Conservation (phyloP, 2,329 filamentous ascomycete genomes). For the Trichoderma sp. region DNA sequence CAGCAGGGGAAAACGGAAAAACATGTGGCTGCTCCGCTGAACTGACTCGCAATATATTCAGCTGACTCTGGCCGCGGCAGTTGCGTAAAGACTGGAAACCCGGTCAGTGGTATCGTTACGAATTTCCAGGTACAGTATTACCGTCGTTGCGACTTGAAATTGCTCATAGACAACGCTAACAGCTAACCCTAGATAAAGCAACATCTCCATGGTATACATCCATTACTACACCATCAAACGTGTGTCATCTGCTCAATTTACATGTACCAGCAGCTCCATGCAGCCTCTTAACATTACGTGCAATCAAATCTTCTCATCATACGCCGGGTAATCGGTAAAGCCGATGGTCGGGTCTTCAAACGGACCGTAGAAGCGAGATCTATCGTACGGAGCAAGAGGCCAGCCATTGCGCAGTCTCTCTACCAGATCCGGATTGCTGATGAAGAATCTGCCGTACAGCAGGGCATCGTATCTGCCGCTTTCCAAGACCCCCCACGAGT, state of each 20-base stretch:
- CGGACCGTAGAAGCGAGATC: conserved; percentile 44
- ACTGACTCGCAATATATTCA: not conserved
- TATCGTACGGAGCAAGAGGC: conserved; percentile 42
- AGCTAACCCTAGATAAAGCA: not conserved
- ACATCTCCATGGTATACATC: not conserved
- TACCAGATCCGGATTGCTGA: conserved; percentile 49
- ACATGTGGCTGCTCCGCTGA: not conserved
- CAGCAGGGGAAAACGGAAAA: not conserved
- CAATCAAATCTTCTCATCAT: not conserved
- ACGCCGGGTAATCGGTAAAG: conserved; percentile 37
- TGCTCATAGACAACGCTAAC: not conserved
- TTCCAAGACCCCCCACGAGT: conserved; percentile 45
- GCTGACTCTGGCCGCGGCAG: not conserved
- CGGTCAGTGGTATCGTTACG: not conserved
- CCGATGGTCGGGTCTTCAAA: conserved; percentile 35
- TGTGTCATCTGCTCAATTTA: not conserved
- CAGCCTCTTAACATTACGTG: not conserved
- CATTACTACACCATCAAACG: not conserved
- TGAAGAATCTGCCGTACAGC: conserved; percentile 47
- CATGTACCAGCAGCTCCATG: not conserved
- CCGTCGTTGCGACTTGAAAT: not conserved
- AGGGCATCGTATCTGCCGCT: conserved; percentile 48
- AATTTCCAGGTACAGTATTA: not conserved
- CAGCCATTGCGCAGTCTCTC: conserved; percentile 41
- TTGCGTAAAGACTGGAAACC: not conserved